A percentile compares a stretch with the other conserved stretches of the same genome.
Evolutionary conservation across 2,329 filamentous ascomycete species (phyloP).

Genomic region (Diplodia intermedia): DNA sequence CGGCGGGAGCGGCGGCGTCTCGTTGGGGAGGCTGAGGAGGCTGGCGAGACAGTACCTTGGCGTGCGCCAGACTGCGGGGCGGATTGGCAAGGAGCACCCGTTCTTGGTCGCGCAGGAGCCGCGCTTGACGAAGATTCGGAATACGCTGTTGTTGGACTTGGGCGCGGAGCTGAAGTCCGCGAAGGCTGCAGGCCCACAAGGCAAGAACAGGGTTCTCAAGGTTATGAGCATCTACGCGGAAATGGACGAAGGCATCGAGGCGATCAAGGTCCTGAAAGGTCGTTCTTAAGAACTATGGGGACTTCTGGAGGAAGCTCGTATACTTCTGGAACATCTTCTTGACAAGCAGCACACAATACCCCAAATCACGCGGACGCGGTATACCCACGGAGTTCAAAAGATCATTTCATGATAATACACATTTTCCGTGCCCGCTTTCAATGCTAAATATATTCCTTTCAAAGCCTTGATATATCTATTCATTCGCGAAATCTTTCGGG

Average conservation of each 20-base stretch:
- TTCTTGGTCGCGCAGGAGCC: constrained; percentile 66
- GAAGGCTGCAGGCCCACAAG: constrained; percentile 49
- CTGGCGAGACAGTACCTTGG: constrained; percentile 66
- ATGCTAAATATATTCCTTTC: constrained; percentile 33
- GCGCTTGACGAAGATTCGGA: constrained; percentile 64
- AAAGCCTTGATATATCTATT: neutral
- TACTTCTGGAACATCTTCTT: neutral
- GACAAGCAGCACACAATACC: constrained; percentile 14
- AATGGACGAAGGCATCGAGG: constrained; percentile 66
- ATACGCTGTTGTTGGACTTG: constrained; percentile 70
- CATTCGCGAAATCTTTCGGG: constrained; percentile 46
- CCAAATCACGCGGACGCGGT: neutral
- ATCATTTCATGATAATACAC: constrained; percentile 40
- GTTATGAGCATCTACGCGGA: constrained; percentile 67
- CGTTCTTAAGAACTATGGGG: constrained; percentile 50
- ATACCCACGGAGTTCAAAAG: constrained; percentile 13
- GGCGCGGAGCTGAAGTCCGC: constrained; percentile 67
- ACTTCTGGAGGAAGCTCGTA: neutral
- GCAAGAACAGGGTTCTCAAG: constrained; percentile 57
- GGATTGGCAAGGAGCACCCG: constrained; percentile 65
- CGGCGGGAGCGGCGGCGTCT: constrained; percentile 36
- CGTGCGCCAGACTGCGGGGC: constrained; percentile 59
- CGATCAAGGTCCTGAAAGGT: constrained; percentile 57
- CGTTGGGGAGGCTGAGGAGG: constrained; percentile 57
- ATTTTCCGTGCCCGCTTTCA: constrained; percentile 46